These are phyloP conservation scores for Musa troglodytarum DNA, from an alignment of 176 grass and related monocot genomes.

Conservation along the genomic window DNA sequence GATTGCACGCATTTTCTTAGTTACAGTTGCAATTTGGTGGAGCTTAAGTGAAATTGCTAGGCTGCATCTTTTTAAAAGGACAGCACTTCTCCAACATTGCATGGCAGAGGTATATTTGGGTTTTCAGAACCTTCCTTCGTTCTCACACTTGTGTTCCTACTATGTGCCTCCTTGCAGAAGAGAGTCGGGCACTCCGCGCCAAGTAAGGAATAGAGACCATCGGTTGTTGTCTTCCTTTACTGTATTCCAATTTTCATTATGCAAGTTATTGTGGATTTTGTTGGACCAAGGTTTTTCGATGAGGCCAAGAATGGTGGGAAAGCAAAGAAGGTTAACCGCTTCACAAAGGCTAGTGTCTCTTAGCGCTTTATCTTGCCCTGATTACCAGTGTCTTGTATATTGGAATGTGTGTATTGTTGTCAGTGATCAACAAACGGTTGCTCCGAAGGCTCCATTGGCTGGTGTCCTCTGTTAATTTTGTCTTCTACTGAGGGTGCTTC, in stretches of 20 bases:
- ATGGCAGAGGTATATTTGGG: constrained; percentile 68
- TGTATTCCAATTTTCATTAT: constrained; percentile 58
- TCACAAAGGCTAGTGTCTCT: constrained; percentile 76
- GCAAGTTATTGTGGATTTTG: constrained; percentile 52
- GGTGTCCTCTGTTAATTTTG: constrained; percentile 50
- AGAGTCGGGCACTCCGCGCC: constrained; percentile 57
- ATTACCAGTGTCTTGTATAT: constrained; percentile 67
- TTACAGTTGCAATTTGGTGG: constrained; percentile 75
- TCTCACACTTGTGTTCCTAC: constrained; percentile 71
- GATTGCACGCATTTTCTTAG: constrained; percentile 64
- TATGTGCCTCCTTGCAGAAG: constrained; percentile 67
- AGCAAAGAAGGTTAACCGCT: constrained; percentile 51
- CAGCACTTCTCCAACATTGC: constrained; percentile 44
- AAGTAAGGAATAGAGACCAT: constrained; percentile 80
- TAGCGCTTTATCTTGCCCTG: constrained; percentile 50
- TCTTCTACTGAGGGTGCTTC: constrained; percentile 66
- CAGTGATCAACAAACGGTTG: constrained; percentile 77
- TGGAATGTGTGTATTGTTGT: constrained; percentile 49
- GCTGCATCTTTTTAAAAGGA: constrained; percentile 54
- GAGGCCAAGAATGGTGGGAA: constrained; percentile 35
- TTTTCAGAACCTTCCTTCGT: constrained; percentile 92
- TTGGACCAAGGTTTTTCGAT: constrained; percentile 29
- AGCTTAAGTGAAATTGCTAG: constrained; percentile 68
- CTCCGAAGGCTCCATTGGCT: constrained; percentile 56
- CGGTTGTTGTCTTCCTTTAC: constrained; percentile 58